A percentile compares a stretch with the other conserved stretches of the same genome.
Evolutionary conservation across 179 eudicot species (phyloP).

Genomic region (Spinacia oleracea): DNA sequence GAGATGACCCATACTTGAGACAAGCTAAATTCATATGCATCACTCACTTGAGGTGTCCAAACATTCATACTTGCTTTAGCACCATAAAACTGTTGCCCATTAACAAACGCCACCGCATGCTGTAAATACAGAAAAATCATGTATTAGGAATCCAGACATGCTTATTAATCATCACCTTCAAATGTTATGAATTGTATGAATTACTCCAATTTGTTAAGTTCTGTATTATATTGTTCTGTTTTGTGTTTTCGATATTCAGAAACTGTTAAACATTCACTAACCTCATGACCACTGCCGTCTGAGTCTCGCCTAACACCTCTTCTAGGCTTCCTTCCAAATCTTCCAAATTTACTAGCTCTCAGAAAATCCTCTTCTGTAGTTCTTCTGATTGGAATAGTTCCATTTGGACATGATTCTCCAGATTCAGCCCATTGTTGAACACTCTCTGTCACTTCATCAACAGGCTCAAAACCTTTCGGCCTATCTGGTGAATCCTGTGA

Average conservation of each 20-base stretch:
- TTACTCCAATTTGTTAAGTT: not conserved
- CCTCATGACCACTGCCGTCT: conserved; percentile 85
- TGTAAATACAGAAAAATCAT: conserved; percentile 21
- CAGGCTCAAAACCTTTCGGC: conserved; percentile 51
- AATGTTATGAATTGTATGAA: not conserved
- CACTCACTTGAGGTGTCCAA: conserved; percentile 78
- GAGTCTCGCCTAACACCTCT: conserved; percentile 68
- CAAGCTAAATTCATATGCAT: conserved; percentile 76
- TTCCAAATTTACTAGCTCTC: conserved; percentile 55
- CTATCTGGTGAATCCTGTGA: conserved; percentile 74
- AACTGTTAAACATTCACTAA: conserved; percentile 27
- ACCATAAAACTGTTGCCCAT: conserved; percentile 83
- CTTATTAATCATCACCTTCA: not conserved
- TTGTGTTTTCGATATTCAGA: not conserved
- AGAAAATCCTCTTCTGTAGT: conserved; percentile 70
- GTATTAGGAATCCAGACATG: not conserved
- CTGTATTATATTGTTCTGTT: not conserved
- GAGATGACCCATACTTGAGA: conserved; percentile 95
- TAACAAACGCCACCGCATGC: conserved; percentile 93
- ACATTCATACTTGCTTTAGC: conserved; percentile 94
- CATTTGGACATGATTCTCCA: conserved; percentile 82
- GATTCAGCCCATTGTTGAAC: conserved; percentile 64
- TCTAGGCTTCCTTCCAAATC: conserved; percentile 72
- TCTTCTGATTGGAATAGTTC: conserved; percentile 90
- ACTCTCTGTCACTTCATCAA: conserved; percentile 33